phyloP scores from a whole-genome alignment of 257 asterid species.

The Anisodus tanguticus region DNA sequence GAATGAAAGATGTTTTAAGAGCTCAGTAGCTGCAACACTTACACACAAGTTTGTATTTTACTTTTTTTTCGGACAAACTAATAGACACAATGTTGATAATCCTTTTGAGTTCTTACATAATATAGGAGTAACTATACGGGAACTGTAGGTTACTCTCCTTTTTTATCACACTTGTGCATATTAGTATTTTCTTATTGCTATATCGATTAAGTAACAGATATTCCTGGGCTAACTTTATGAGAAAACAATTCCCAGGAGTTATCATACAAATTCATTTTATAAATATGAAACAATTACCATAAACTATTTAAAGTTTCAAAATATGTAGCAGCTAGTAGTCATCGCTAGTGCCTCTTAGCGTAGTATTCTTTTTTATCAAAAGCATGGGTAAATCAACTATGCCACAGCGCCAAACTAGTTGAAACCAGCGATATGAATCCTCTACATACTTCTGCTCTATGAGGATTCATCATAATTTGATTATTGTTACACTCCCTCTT shows the following conservation, averaged over 20 bases:
- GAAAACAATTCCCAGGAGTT: neutral
- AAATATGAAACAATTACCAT: constrained; percentile 4
- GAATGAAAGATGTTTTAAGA: neutral
- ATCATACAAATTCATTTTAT: constrained; percentile 4
- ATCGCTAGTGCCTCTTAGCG: neutral
- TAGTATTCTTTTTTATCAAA: neutral
- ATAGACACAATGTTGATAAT: constrained; percentile 2
- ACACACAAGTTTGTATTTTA: neutral
- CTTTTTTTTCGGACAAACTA: neutral
- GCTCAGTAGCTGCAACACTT: neutral
- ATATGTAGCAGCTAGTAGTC: constrained; percentile 18
- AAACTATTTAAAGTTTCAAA: neutral
- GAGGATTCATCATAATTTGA: constrained; percentile 22
- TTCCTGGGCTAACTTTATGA: neutral
- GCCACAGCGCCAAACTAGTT: constrained; percentile 5
- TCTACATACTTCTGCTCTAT: neutral
- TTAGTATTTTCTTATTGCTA: neutral
- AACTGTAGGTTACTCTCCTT: neutral
- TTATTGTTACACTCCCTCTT: constrained; percentile 9
- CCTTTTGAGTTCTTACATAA: constrained; percentile 18
- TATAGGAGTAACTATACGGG: neutral
- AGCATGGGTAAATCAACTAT: constrained; percentile 2
- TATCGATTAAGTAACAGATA: constrained; percentile 7
- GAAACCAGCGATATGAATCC: neutral
- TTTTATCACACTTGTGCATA: neutral